Evolutionary conservation across 306 rosid species (phyloP), one percentile per base, ranked within the genome.

Genomic region (Rosa multiflora): DNA sequence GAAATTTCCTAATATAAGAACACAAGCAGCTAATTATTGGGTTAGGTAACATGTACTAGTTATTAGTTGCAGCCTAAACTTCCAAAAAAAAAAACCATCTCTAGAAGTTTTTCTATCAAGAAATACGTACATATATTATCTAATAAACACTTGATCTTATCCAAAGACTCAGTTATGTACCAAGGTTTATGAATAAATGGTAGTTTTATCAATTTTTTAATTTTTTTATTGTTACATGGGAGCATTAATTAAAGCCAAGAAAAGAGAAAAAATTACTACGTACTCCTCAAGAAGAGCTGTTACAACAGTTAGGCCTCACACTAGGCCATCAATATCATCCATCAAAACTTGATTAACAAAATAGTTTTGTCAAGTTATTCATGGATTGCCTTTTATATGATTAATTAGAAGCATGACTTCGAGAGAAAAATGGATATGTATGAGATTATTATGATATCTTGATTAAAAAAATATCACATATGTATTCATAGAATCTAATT

Each of bases 11-110:
- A n/a, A 39, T 56, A 15, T 18, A 52, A 52, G 29, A 49, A 73
- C 21, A 53, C 26, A 71, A 13, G n/a, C 6, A 56, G 77, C 51
- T 55, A 55, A 56, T n/a, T 55, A 74, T 74, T 74, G 56, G 26
- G 53, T 74, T 74, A 56, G 77, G 77, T 73, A 3, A 23, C 21
- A 23, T 62, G 23, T 62, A 42, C 17, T 52, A 52, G n/a, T 72
- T 49, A 48, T 47, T 48, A 13, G 61, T 32, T 49, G 47, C 63
- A 11, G 42, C 68, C 15, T 3, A 21, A 43, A 71, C 61, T 43
- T 68, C 52, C 35, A 13, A 63, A 32, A 32, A 5, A 5, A 23
- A 63, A 63, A 63, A 15, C 17, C 35, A 59, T 59, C 61, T 8
- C 59, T 53, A 7, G 35, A 9, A 21, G 12, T 26, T 29, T 62